Conservation (phyloP, 768 basidiomycete species). For the Termitomyces sp. region DNA sequence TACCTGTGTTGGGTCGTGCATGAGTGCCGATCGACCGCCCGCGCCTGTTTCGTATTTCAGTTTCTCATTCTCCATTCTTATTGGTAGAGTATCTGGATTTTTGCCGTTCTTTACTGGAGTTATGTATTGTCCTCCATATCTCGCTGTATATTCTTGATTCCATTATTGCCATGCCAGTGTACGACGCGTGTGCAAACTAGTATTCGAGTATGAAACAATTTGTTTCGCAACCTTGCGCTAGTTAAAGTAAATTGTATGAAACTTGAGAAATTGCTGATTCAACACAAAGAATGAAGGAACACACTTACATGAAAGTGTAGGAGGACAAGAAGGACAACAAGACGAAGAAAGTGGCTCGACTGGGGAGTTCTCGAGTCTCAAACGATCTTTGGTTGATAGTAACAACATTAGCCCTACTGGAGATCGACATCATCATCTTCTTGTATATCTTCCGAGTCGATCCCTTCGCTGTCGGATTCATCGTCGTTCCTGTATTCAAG, state of each 20-base stretch:
- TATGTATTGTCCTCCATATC: background rate
- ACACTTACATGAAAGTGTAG: too few relatives aligned
- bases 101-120: too few relatives aligned
- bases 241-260: background rate
- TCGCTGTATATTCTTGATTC: background rate
- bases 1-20: conserved; percentile 71
- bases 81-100: conserved; percentile 29
- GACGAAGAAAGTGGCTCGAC: too few relatives aligned
- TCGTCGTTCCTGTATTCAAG: too few relatives aligned
- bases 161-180: background rate
- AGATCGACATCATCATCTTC: too few relatives aligned
- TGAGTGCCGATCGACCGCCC: conserved; percentile 64
- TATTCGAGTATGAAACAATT: background rate
- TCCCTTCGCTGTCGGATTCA: too few relatives aligned
- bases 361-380: too few relatives aligned
- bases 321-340: background rate
- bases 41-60: conserved; percentile 61
- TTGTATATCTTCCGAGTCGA: too few relatives aligned
- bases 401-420: too few relatives aligned
- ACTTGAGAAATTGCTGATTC: background rate
- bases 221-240: background rate
- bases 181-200: background rate
- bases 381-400: too few relatives aligned
- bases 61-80: conserved; percentile 73
- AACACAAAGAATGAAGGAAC: too few relatives aligned